A percentile compares a stretch with the other conserved stretches of the same genome.
Conservation (phyloP, 768 basidiomycete species). For the Neoboletus magnificus region DNA sequence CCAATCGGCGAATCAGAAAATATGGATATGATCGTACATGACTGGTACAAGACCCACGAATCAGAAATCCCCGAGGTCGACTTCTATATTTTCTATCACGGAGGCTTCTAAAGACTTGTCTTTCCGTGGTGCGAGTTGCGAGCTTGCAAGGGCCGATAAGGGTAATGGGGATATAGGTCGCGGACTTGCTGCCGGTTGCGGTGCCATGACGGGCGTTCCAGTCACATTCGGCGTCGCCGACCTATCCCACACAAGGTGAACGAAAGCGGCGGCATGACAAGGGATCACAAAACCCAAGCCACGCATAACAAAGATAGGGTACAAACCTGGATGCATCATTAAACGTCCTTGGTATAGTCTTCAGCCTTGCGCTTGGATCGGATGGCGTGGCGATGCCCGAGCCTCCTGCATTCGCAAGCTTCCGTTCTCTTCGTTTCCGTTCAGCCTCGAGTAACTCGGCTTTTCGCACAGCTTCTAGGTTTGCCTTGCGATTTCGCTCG, state of each 20-base stretch:
- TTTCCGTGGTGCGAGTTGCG: slow-evolving; percentile 28
- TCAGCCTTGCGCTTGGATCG: slow-evolving; percentile 68
- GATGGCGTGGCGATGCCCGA: slow-evolving; percentile 40
- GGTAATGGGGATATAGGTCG: slow-evolving; percentile 39
- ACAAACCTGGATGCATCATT: slow-evolving; percentile 60
- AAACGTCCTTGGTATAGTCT: slow-evolving; percentile 58
- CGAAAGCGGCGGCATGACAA: slow-evolving; percentile 8
- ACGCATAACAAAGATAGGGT: slow-evolving; percentile 1
- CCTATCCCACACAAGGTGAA: slow-evolving; percentile 21
- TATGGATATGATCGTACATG: slow-evolving; percentile 2
- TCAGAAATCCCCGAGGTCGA: slow-evolving; percentile 78
- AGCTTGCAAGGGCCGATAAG: slow-evolving; percentile 19
- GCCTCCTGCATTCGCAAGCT: slow-evolving; percentile 42
- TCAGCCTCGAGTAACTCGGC: slow-evolving; percentile 72
- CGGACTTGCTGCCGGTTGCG: slow-evolving; percentile 22
- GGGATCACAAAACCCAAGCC: slow-evolving; percentile 20
- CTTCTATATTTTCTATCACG: slow-evolving; percentile 64
- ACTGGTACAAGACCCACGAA: not conserved
- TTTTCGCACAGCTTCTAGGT: slow-evolving; percentile 73
- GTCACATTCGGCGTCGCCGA: slow-evolving; percentile 48
- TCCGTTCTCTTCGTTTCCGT: slow-evolving; percentile 66
- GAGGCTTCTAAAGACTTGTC: slow-evolving; percentile 51
- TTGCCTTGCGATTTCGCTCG: slow-evolving; percentile 84
- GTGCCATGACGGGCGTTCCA: slow-evolving; percentile 39
- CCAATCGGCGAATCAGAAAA: not conserved